Evolutionary conservation across 371 early-diverging fungal species (phyloP).

Genomic region (Mortierella sp.): DNA sequence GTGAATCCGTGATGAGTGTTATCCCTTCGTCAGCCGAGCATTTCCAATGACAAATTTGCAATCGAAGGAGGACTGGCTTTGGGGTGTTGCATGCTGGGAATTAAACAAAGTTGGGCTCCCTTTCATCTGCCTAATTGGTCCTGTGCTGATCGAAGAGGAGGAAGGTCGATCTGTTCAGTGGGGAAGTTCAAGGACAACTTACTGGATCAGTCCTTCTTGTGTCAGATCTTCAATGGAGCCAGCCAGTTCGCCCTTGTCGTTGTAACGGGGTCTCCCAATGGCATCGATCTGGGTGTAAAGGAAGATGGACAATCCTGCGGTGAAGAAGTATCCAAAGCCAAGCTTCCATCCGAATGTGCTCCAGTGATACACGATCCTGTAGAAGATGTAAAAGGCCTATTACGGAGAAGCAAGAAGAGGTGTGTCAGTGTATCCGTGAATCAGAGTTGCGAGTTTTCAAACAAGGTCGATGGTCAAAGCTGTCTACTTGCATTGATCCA

Average conservation of each 20-base stretch:
- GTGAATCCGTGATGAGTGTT: too few species aligned
- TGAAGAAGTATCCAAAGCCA: slow-evolving; percentile 58
- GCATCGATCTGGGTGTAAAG: slow-evolving; percentile 62
- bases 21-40: slow-evolving; percentile 7
- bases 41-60: slow-evolving; percentile 38
- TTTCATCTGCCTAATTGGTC: too few species aligned
- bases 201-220: slow-evolving; percentile 79
- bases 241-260: slow-evolving; percentile 64
- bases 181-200: slow-evolving; percentile 37
- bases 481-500: slow-evolving; percentile 68
- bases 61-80: slow-evolving; percentile 2
- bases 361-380: slow-evolving; percentile 68
- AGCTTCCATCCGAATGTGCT: slow-evolving; percentile 59
- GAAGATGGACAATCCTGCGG: slow-evolving; percentile 62
- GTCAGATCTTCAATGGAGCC: slow-evolving; percentile 79
- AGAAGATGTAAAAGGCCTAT: slow-evolving; percentile 65
- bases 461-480: neutral
- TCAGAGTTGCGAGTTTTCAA: neutral
- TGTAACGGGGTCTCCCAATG: slow-evolving; percentile 69
- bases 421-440: neutral
- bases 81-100: neutral
- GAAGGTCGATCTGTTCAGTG: slow-evolving; percentile 4
- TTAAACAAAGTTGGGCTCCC: neutral
- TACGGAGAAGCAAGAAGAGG: neutral
- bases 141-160: too few species aligned